phyloP scores from a whole-genome alignment of 192 early-diverging fungal genomes.

The Coemansia sp. region DNA sequence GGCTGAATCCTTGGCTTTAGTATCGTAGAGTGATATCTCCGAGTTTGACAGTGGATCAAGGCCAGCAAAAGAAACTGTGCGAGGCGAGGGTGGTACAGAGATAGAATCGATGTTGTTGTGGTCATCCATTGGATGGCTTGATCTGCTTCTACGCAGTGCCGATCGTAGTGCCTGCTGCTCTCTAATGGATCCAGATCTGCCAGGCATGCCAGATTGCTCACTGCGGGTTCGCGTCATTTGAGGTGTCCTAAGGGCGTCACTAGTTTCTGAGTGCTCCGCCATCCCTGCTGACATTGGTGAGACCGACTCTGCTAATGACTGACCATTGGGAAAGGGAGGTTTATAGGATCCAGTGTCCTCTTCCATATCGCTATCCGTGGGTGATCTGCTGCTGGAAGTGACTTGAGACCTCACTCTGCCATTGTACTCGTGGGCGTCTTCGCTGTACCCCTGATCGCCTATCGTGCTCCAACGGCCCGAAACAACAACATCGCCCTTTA shows the following conservation, averaged over 20 bases:
- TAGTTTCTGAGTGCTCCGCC: neutral
- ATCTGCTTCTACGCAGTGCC: constrained; percentile 25
- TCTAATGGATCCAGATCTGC: neutral
- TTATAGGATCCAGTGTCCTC: neutral
- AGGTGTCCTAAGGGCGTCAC: constrained; percentile 6
- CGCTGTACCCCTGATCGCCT: constrained; percentile 10
- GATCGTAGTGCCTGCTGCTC: constrained; percentile 25
- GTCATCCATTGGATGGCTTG: constrained; percentile 2
- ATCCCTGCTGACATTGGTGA: neutral
- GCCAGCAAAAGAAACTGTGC: constrained; percentile 23
- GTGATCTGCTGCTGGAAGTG: neutral
- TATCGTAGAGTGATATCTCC: neutral
- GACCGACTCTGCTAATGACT: neutral
- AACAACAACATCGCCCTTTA: constrained; percentile 40
- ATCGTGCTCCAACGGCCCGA: constrained; percentile 38
- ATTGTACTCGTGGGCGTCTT: constrained; percentile 4
- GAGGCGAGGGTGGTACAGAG: neutral
- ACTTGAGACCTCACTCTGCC: neutral
- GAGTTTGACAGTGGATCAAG: constrained; percentile 9
- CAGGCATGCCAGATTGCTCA: constrained; percentile 9
- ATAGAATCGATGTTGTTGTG: neutral
- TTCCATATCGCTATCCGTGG: neutral
- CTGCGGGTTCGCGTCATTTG: constrained; percentile 30
- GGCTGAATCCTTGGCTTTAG: neutral
- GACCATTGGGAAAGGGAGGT: neutral